Percentiles rank a stretch among this genome's conserved stretches.
phyloP scores from a whole-genome alignment of 768 basidiomycete genomes.

The Xerocomellus dryophilus region DNA sequence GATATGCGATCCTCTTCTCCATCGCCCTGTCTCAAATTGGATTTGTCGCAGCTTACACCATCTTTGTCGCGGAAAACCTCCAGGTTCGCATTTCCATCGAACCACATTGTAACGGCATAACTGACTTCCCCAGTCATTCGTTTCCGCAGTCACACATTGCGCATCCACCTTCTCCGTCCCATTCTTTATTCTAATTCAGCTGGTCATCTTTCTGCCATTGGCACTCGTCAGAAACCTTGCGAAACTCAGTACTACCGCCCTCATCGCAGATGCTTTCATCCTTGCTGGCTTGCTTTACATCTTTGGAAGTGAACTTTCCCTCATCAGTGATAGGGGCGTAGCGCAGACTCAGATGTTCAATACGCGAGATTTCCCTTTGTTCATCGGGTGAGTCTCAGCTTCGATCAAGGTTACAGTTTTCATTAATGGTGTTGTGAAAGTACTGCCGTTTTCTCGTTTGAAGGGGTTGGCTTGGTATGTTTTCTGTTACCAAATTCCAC shows the following conservation, averaged over 20 bases:
- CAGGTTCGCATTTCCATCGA: conserved; percentile 36
- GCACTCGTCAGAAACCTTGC: conserved; percentile 91
- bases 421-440: conserved; percentile 37
- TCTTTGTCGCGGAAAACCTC: conserved; percentile 92
- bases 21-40: conserved; percentile 89
- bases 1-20: conserved; percentile 80
- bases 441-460: conserved; percentile 97
- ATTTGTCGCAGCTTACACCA: conserved; percentile 88
- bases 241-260: conserved; percentile 87
- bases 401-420: not conserved
- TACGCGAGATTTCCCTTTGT: conserved; percentile 79
- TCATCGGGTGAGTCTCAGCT: conserved; percentile 70
- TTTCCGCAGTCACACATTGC: conserved; percentile 78
- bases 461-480: conserved; percentile 88
- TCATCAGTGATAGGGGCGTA: conserved; percentile 66
- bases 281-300: conserved; percentile 84
- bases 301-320: conserved; percentile 75
- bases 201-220: conserved; percentile 85
- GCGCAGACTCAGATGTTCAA: conserved; percentile 88
- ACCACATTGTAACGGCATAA: not conserved
- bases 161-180: conserved; percentile 60
- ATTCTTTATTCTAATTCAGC: conserved; percentile 80
- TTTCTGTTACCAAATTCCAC: not conserved
- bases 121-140: conserved; percentile 61
- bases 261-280: conserved; percentile 94